Base-by-base conservation (phyloP, 768 basidiomycete genomes). In the Sarcodon aspratus region DNA sequence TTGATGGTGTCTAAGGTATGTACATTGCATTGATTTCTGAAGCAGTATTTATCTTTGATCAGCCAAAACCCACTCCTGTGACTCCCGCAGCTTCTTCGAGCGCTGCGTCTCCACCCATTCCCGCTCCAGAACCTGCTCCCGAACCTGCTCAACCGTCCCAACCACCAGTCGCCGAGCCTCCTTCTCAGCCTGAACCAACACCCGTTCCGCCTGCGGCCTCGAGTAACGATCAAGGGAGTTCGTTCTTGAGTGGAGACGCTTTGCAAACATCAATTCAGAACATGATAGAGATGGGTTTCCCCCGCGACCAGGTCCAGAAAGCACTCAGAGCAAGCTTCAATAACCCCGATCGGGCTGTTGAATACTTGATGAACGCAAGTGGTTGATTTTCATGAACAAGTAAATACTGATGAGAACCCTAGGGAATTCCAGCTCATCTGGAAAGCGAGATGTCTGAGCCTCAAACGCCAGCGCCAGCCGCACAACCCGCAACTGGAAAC, bases 281-380 rank as follows among this genome's bases (percentile, higher is more conserved):
- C 61, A 92, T 99, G 78, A 68, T 81, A 36, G 89, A 91, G 56
- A 98, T 99, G 96, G 96, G 96, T 7, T 98, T 94, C 57, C 75
- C 78, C 51, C 75, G 82, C 36, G 92, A 93, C 3, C 79, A 90
- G 58, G 90, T 97, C 37, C 65, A 81, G 58, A 77, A 82, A 12
- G 93, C 94, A 3, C 62, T 99, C 62, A 74, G 91, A 51, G 96
- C 94, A 27, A 93, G 89, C 61, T 99, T 77, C 69, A 99, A 99
- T 66, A 98, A 99, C 66, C 88, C 96, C 7, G 93, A 98, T 57
- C 78, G 96, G 32, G 96, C 96, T 7, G 95, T 92, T n/a, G 96
- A 99, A 64, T 99, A 99, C 65, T 69, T 99, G 48, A 84, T 98
- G 79, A 95, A 61, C 52, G 95, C 94, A 57, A 55, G 84, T 68